These are phyloP conservation scores for Leccinum colubrinum DNA, from an alignment of 1,284 basidiomycete genomes.

Conservation along the genomic window DNA sequence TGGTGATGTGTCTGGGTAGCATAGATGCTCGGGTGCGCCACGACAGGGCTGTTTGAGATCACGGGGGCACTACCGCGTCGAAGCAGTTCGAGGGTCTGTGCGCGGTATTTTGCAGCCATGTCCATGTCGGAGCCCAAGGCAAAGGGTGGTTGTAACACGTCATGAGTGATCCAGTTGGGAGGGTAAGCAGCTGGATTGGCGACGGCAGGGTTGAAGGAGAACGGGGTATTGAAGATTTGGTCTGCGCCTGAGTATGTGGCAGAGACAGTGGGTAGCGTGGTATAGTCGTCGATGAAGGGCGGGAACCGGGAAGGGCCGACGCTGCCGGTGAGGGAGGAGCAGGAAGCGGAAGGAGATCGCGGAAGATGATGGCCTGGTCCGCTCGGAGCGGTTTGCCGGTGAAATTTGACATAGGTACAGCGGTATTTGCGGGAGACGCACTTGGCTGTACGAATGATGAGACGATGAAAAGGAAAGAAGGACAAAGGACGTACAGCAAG, in stretches of 20 bases:
- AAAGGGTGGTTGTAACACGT: slow-evolving; percentile 22
- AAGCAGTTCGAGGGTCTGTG: slow-evolving; percentile 42
- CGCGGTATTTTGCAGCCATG: slow-evolving; percentile 47
- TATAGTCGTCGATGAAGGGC: slow-evolving; percentile 36
- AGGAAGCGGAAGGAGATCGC: slow-evolving; percentile 23
- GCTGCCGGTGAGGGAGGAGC: slow-evolving; percentile 14
- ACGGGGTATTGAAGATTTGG: slow-evolving; percentile 36
- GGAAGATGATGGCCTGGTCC: slow-evolving; percentile 62
- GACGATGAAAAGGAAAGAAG: slow-evolving; percentile 1
- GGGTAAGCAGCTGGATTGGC: slow-evolving; percentile 16
- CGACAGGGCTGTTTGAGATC: slow-evolving; percentile 6
- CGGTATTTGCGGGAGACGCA: slow-evolving; percentile 71
- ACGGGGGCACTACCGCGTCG: slow-evolving; percentile 30
- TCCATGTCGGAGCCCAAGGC: slow-evolving; percentile 34
- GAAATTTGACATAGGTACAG: slow-evolving; percentile 85
- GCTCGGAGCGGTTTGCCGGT: slow-evolving; percentile 74
- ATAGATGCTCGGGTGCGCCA: slow-evolving; percentile 18
- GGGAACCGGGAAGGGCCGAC: slow-evolving; percentile 11
- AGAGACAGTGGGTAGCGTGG: slow-evolving; percentile 26
- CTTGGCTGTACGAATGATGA: slow-evolving; percentile 53
- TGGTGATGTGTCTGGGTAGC: slow-evolving; percentile 8
- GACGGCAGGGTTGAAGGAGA: slow-evolving; percentile 29
- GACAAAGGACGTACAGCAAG: slow-evolving; percentile 43
- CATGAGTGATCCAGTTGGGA: slow-evolving; percentile 15
- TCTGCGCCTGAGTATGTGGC: slow-evolving; percentile 18